These are phyloP conservation scores for Nakazawaea wyomingensis DNA, from an alignment of 805 yeast species.

Conservation along the genomic window DNA sequence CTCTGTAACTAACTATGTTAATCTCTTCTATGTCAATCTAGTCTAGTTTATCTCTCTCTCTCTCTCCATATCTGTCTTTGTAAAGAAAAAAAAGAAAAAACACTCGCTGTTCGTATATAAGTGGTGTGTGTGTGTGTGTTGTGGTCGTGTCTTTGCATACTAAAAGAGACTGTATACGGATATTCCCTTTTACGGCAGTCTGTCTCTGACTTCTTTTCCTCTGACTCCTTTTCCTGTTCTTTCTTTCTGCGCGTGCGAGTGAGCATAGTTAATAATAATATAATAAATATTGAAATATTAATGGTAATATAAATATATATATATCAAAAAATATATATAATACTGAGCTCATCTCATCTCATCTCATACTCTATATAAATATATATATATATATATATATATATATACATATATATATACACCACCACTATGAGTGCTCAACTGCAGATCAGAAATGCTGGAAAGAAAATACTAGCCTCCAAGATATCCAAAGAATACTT, in stretches of 20 bases:
- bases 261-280: too few species aligned
- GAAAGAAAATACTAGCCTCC: constrained; percentile 82
- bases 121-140: not conserved
- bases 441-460: constrained; percentile 35
- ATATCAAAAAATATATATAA: too few species aligned
- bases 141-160: not conserved
- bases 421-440: too few species aligned
- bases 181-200: not conserved
- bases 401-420: too few species aligned
- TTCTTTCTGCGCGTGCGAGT: too few species aligned
- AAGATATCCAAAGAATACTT: constrained; percentile 78
- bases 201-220: not conserved
- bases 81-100: too few species aligned
- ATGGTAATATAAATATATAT: too few species aligned
- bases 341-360: too few species aligned
- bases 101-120: constrained; percentile 1
- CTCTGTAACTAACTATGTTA: not conserved
- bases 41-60: not conserved
- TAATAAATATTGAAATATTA: too few species aligned
- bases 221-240: too few species aligned
- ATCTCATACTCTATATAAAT: not conserved
- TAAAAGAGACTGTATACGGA: not conserved
- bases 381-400: too few species aligned
- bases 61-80: too few species aligned
- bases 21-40: not conserved